Percentiles rank a stretch among this genome's conserved stretches.
These are phyloP conservation scores for Cryphonectria carpinicola DNA, from an alignment of 2,329 filamentous ascomycete genomes.

Conservation along the genomic window DNA sequence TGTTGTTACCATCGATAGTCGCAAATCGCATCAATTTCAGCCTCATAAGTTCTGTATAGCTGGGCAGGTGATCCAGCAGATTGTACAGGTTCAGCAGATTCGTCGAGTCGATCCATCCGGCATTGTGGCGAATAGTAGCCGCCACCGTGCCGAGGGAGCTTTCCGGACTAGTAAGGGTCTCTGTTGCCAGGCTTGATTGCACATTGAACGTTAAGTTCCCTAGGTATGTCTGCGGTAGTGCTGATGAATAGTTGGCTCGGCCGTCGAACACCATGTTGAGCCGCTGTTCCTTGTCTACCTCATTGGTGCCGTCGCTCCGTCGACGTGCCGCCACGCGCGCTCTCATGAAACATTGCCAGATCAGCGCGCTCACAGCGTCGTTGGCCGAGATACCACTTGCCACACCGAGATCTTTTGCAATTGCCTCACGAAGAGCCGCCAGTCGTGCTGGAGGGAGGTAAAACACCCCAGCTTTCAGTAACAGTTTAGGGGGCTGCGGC, in stretches of 20 bases:
- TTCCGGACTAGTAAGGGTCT: conserved; percentile 9
- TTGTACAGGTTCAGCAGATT: conserved; percentile 26
- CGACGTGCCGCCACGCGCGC: neutral
- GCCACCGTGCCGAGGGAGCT: conserved; percentile 22
- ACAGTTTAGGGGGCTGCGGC: neutral
- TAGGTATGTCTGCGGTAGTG: conserved; percentile 26
- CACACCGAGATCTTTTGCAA: neutral
- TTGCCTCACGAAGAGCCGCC: conserved; percentile 8
- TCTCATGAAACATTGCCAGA: conserved; percentile 29
- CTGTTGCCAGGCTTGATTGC: conserved; percentile 8
- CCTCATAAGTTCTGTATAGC: conserved; percentile 17
- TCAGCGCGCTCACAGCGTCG: conserved; percentile 28
- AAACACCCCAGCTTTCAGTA: conserved; percentile 25
- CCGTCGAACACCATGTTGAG: conserved; percentile 24
- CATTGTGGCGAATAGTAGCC: conserved; percentile 14
- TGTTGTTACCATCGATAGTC: conserved; percentile 8
- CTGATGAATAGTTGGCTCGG: conserved; percentile 20
- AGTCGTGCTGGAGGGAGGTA: conserved; percentile 26
- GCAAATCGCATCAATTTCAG: conserved; percentile 3
- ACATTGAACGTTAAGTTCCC: conserved; percentile 28
- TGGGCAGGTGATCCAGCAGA: conserved; percentile 13
- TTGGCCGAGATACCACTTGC: conserved; percentile 18
- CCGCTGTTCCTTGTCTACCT: neutral
- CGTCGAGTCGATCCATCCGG: neutral
- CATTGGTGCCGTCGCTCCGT: neutral